A percentile compares a stretch with the other conserved stretches of the same genome.
Evolutionary conservation across 2,329 filamentous ascomycete species (phyloP).

Genomic region (Clonostachys rhizophaga): DNA sequence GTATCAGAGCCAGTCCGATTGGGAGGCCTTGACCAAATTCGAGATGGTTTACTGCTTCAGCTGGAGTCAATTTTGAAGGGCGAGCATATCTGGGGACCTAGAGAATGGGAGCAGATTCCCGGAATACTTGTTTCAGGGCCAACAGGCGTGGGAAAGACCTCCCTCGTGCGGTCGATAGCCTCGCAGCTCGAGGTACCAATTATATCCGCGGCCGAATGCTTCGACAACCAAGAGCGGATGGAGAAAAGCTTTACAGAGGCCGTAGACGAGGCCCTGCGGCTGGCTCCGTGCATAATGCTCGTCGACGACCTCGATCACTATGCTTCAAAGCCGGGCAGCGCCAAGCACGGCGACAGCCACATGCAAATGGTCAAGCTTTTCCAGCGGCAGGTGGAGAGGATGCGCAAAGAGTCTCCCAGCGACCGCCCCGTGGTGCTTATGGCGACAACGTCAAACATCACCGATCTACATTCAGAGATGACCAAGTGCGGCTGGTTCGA

Average conservation of each 20-base stretch:
- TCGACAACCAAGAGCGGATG: conserved; percentile 30
- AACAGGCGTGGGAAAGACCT: conserved; percentile 75
- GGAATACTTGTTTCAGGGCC: conserved; percentile 77
- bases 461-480: conserved; percentile 77
- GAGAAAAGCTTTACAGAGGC: conserved; percentile 31
- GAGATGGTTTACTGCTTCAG: background rate
- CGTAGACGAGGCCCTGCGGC: conserved; percentile 72
- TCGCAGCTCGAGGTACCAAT: conserved; percentile 69
- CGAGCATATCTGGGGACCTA: background rate
- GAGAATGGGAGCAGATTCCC: conserved; percentile 5
- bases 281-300: conserved; percentile 86
- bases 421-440: conserved; percentile 79
- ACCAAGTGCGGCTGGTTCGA: conserved; percentile 74
- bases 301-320: conserved; percentile 83
- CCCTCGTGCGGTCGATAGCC: conserved; percentile 70
- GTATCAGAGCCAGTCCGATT: conserved; percentile 11
- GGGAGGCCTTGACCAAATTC: conserved; percentile 20
- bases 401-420: conserved; percentile 62
- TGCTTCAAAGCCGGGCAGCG: conserved; percentile 76
- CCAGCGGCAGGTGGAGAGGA: conserved; percentile 78
- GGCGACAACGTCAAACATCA: conserved; percentile 84
- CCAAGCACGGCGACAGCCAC: conserved; percentile 82
- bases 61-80: background rate
- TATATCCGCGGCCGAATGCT: conserved; percentile 43
- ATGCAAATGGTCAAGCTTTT: conserved; percentile 82